Evolutionary conservation across 2,329 filamentous ascomycete species (phyloP).

Genomic region (Penicillium psychrosexuale): DNA sequence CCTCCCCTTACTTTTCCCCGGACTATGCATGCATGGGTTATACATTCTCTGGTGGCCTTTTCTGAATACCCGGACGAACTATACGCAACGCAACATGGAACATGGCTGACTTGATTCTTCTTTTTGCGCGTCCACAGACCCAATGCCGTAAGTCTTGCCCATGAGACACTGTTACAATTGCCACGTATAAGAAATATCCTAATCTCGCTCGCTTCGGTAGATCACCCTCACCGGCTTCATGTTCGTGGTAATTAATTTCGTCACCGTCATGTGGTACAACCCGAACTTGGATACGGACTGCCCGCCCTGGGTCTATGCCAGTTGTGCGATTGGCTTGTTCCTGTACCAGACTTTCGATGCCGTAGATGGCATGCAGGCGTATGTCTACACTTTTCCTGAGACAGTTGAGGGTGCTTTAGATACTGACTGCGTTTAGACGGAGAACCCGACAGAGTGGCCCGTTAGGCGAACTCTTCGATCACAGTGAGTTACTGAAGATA

Average conservation of each 20-base stretch:
- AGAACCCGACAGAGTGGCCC: conserved; percentile 90
- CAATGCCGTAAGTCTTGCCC: conserved; percentile 45
- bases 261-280: conserved; percentile 93
- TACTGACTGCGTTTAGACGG: conserved; percentile 51
- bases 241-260: conserved; percentile 84
- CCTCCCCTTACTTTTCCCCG: neutral
- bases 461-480: conserved; percentile 93
- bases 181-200: conserved; percentile 9
- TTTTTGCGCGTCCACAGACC: conserved; percentile 35
- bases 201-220: conserved; percentile 31
- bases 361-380: conserved; percentile 91
- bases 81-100: conserved; percentile 8
- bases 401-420: conserved; percentile 5
- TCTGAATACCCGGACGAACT: neutral
- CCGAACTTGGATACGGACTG: conserved; percentile 92
- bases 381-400: conserved; percentile 40
- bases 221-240: conserved; percentile 89
- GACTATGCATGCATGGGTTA: conserved; percentile 12
- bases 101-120: conserved; percentile 7
- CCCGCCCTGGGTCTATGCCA: conserved; percentile 90
- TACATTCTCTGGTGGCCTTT: neutral
- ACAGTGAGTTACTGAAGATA: conserved; percentile 54
- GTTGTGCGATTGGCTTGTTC: conserved; percentile 85
- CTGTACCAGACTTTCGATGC: conserved; percentile 98
- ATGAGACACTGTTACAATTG: neutral